phyloP scores from a whole-genome alignment of 2,329 filamentous ascomycete genomes.

The Tothia fuscella region DNA sequence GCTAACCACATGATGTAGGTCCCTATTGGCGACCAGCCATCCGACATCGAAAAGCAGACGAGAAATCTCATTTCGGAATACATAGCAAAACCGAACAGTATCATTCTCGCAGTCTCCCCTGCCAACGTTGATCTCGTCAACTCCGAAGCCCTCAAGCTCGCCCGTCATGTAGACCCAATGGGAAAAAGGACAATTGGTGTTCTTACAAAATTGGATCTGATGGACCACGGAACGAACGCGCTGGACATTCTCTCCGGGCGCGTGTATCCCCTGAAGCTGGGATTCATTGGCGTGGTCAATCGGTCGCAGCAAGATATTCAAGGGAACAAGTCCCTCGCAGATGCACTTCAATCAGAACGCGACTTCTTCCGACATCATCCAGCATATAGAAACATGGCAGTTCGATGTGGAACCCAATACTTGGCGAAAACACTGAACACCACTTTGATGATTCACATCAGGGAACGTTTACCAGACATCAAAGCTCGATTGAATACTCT shows the following conservation, averaged over 20 bases:
- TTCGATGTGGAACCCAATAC: slow-evolving; percentile 84
- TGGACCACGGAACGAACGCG: slow-evolving; percentile 98
- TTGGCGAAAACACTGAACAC: slow-evolving; percentile 89
- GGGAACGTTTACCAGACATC: slow-evolving; percentile 91
- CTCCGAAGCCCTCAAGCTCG: slow-evolving; percentile 92
- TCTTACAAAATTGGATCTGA: slow-evolving; percentile 90
- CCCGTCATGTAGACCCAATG: slow-evolving; percentile 89
- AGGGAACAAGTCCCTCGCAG: slow-evolving; percentile 84
- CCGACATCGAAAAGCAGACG: slow-evolving; percentile 98
- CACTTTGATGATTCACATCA: slow-evolving; percentile 92
- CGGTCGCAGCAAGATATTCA: slow-evolving; percentile 97
- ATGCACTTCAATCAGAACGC: slow-evolving; percentile 76
- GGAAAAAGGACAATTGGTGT: slow-evolving; percentile 93
- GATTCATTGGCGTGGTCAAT: slow-evolving; percentile 97
- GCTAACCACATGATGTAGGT: slow-evolving; percentile 42
- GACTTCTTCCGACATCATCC: slow-evolving; percentile 98
- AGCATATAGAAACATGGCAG: slow-evolving; percentile 92
- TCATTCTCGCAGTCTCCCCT: slow-evolving; percentile 89
- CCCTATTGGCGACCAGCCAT: slow-evolving; percentile 92
- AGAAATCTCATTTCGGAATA: slow-evolving; percentile 94
- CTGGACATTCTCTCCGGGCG: slow-evolving; percentile 94
- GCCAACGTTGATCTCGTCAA: slow-evolving; percentile 98
- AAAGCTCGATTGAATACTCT: slow-evolving; percentile 94
- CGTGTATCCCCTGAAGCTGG: slow-evolving; percentile 91
- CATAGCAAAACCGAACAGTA: slow-evolving; percentile 97